Evolutionary conservation across 169 alveolate species (phyloP).

Genomic region (Plasmodium reichenowi): DNA sequence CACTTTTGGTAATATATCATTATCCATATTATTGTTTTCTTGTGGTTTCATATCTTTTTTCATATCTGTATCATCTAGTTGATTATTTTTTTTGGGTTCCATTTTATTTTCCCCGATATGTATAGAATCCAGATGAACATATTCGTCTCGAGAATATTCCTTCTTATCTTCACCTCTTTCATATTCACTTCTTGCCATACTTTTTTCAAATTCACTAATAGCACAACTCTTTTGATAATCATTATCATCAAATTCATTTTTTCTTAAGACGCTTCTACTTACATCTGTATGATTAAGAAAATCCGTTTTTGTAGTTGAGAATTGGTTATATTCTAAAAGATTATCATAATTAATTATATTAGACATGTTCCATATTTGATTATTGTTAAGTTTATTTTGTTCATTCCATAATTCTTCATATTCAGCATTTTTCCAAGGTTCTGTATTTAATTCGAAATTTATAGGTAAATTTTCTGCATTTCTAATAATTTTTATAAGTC

Average conservation of each 20-base stretch:
- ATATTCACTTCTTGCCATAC: neutral
- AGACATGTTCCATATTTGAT: slow-evolving; percentile 61
- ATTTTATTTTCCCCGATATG: no score
- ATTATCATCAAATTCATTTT: neutral
- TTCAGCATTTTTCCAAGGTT: slow-evolving; percentile 47
- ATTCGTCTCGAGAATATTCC: neutral
- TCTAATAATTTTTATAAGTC: slow-evolving; percentile 57
- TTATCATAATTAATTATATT: slow-evolving; percentile 22
- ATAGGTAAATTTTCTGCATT: slow-evolving; percentile 48
- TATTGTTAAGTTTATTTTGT: slow-evolving; percentile 61
- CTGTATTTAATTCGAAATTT: slow-evolving; percentile 38
- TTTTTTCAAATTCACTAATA: no score
- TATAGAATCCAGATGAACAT: no score
- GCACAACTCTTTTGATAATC: neutral
- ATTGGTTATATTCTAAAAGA: slow-evolving; percentile 17
- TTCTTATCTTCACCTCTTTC: neutral
- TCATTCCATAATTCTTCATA: slow-evolving; percentile 52
- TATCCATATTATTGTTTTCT: no score
- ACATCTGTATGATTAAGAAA: neutral
- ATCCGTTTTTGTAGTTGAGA: slow-evolving; percentile 21
- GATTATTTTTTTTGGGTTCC: no score
- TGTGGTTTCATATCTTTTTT: no score
- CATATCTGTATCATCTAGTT: no score
- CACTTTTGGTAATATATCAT: no score
- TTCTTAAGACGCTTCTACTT: neutral